Evolutionary conservation across 495 filamentous ascomycete species (phyloP).

Genomic region (Thozetella sp.): DNA sequence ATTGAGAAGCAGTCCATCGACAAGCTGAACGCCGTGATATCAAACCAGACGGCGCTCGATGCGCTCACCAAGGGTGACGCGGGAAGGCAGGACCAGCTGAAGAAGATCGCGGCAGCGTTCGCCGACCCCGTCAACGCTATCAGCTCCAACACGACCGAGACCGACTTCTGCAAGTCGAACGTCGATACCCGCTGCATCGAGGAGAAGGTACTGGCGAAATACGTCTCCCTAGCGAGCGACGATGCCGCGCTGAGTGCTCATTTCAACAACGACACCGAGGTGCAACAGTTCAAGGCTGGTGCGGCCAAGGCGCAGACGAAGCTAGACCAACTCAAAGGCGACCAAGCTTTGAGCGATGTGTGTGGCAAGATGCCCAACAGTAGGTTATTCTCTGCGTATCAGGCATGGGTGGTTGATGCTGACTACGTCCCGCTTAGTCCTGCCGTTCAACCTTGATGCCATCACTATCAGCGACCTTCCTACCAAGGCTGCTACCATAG

Average conservation of each 20-base stretch:
- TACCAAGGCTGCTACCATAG: neutral
- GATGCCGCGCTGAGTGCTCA: neutral
- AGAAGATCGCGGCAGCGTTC: neutral
- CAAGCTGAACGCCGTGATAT: neutral
- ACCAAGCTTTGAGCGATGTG: neutral
- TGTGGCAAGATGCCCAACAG: neutral
- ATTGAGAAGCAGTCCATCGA: neutral
- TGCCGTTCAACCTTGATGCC: neutral
- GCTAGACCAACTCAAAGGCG: neutral
- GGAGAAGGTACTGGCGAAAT: neutral
- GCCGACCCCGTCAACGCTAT: neutral
- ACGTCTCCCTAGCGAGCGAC: neutral
- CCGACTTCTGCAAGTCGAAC: neutral
- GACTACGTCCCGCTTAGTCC: neutral
- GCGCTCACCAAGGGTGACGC: neutral
- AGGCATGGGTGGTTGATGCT: neutral
- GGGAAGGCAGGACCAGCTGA: neutral
- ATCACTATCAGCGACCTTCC: neutral
- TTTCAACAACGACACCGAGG: neutral
- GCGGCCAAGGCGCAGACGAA: neutral
- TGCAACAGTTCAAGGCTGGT: neutral
- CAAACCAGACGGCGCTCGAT: neutral
- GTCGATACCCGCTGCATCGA: neutral
- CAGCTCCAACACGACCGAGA: neutral
- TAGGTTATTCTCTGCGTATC: neutral